phyloP scores from a whole-genome alignment of 495 filamentous ascomycete genomes.

The Hyphodiscus hymeniophilus region DNA sequence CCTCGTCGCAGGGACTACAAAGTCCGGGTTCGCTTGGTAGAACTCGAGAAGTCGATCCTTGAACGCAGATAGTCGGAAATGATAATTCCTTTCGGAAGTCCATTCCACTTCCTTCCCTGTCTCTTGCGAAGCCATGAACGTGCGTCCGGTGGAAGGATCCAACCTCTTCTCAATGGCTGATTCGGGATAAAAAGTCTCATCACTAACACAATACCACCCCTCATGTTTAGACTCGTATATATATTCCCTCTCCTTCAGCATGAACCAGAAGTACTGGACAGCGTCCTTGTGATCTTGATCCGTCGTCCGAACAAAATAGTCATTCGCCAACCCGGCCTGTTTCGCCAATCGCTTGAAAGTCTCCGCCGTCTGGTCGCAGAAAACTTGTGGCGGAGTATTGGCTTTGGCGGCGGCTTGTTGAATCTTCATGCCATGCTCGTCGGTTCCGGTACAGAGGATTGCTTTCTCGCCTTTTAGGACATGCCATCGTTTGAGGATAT shows the following conservation, averaged over 20 bases:
- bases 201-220: slow-evolving; percentile 94
- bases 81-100: slow-evolving; percentile 90
- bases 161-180: slow-evolving; percentile 61
- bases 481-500: slow-evolving; percentile 91
- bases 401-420: slow-evolving; percentile 72
- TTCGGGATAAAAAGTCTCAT: slow-evolving; percentile 91
- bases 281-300: slow-evolving; percentile 72
- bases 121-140: slow-evolving; percentile 75
- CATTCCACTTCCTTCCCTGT: slow-evolving; percentile 90
- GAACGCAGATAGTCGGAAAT: slow-evolving; percentile 84
- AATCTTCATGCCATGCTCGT: slow-evolving; percentile 97
- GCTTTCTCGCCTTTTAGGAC: slow-evolving; percentile 60
- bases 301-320: slow-evolving; percentile 89
- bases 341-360: slow-evolving; percentile 63
- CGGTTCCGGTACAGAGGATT: slow-evolving; percentile 83
- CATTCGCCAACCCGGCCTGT: slow-evolving; percentile 57
- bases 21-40: slow-evolving; percentile 63
- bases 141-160: slow-evolving; percentile 72
- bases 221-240: slow-evolving; percentile 83
- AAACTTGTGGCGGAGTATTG: slow-evolving; percentile 38
- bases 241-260: slow-evolving; percentile 64
- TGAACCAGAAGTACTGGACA: slow-evolving; percentile 84
- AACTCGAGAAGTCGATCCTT: slow-evolving; percentile 65
- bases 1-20: slow-evolving; percentile 58
- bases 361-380: slow-evolving; percentile 54